These are phyloP conservation scores for Colletotrichum lupini DNA, from an alignment of 2,329 filamentous ascomycete species.

Conservation along the genomic window DNA sequence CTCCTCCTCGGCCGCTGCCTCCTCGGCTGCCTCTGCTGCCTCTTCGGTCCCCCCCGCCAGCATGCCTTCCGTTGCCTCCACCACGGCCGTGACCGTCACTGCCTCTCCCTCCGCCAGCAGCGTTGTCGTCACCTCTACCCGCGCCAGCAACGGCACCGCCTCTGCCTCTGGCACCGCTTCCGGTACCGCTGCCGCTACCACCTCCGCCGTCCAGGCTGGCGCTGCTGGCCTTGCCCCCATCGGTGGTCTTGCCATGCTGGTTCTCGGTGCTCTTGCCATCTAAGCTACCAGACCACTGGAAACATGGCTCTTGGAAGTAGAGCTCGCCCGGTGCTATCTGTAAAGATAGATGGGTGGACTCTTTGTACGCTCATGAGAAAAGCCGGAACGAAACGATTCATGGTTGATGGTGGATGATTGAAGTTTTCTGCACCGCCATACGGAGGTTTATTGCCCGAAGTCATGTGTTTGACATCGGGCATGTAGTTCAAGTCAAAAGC, in stretches of 20 bases:
- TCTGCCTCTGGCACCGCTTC: constrained; percentile 16
- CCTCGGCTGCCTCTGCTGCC: background rate
- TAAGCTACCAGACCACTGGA: background rate
- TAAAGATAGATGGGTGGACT: no score
- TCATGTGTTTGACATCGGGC: background rate
- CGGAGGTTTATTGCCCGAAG: background rate
- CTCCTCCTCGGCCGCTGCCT: background rate
- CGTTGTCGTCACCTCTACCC: background rate
- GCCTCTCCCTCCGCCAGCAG: constrained; percentile 1
- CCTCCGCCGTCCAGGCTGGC: constrained; percentile 24
- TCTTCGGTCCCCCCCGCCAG: constrained; percentile 16
- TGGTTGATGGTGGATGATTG: constrained; percentile 13
- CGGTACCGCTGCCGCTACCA: constrained; percentile 31
- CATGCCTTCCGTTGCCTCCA: constrained; percentile 20
- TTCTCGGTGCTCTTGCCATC: constrained; percentile 33
- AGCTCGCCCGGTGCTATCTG: background rate
- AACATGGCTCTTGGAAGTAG: background rate
- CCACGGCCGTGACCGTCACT: constrained; percentile 21
- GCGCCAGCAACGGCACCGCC: constrained; percentile 28
- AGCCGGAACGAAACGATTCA: background rate
- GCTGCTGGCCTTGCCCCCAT: constrained; percentile 30
- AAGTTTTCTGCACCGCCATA: background rate
- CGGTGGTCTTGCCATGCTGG: constrained; percentile 33
- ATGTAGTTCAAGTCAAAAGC: background rate
- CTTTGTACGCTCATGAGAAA: background rate